Evolutionary conservation across 2,329 filamentous ascomycete genomes (phyloP), one percentile per base, ranked within the genome.

Genomic region (Seiridium unicorne): DNA sequence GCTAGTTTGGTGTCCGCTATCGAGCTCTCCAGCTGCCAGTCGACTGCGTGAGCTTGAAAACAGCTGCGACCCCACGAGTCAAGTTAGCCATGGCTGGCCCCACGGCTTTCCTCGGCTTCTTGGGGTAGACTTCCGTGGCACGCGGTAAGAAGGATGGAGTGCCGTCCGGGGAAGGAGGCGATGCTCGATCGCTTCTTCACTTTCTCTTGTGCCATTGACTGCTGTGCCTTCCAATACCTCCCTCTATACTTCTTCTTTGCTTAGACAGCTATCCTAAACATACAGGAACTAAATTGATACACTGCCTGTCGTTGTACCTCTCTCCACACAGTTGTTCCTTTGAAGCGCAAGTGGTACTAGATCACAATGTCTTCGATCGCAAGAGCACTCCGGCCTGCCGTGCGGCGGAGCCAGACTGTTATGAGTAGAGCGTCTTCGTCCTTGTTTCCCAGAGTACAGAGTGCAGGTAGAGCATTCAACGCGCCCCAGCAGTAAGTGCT

Each of bases 361-460:
- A 47, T 38, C 55, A 72, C 58, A 51, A 81, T 81, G 75, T 83
- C 80, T 60, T 81, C 81, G 34, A 73, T 85, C 60, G 75, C 79
- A 59, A 76, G 82, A 72, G 77, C 77, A 34, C 66, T 86, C 63
- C 78, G 83, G 64, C 84, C 83, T 61, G 81, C 78, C 38, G 68
- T 85, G 62, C 78, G 79, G 63, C 77, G 76, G 68, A 76, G 80
- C 65, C 73, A 76, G 62, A 69, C 68, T 56, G 69, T 73, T 59
- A 67, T 70, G 53, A 64, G 71, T 31, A 68, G 71, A 58, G 63
- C 69, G 61, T 67, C 66, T 35, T 66, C 64, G 36, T 64, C 62
- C 47, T 65, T 66, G 7, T 49, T 35, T 13, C 46, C 55, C 57
- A 66, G 67, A 65, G 68, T 67, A 67, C 62, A 66, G 59, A 54